These are phyloP conservation scores for Arthroderma sp. DNA, from an alignment of 2,329 filamentous ascomycete species.

Conservation along the genomic window DNA sequence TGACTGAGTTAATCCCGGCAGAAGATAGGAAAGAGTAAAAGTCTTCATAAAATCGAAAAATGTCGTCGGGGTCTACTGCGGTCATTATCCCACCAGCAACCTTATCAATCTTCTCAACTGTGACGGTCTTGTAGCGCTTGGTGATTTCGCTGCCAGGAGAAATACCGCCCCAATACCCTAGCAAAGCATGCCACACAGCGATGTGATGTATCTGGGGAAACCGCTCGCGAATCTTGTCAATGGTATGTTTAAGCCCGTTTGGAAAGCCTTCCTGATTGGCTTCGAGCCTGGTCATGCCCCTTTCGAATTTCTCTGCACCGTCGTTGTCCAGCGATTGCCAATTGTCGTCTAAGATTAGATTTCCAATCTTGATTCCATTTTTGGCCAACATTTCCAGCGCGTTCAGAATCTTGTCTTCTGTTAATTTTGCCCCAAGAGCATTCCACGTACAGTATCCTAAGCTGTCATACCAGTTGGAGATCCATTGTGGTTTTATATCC, in stretches of 20 bases:
- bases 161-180: slow-evolving; percentile 85
- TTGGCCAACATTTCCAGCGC: slow-evolving; percentile 60
- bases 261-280: slow-evolving; percentile 71
- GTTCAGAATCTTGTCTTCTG: slow-evolving; percentile 62
- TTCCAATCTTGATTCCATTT: slow-evolving; percentile 63
- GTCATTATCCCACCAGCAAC: slow-evolving; percentile 52
- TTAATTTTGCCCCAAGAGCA: slow-evolving; percentile 68
- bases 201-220: slow-evolving; percentile 67
- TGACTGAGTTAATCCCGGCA: slow-evolving; percentile 71
- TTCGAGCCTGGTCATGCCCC: slow-evolving; percentile 69
- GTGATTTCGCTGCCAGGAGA: slow-evolving; percentile 61
- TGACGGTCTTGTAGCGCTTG: slow-evolving; percentile 59
- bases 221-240: slow-evolving; percentile 53
- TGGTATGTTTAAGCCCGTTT: slow-evolving; percentile 57
- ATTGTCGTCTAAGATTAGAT: slow-evolving; percentile 90
- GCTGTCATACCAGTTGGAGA: slow-evolving; percentile 82
- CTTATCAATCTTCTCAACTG: slow-evolving; percentile 42
- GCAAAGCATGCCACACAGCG: slow-evolving; percentile 84
- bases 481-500: slow-evolving; percentile 47
- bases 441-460: slow-evolving; percentile 98
- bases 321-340: slow-evolving; percentile 67
- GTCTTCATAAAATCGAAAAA: slow-evolving; percentile 68
- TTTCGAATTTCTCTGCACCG: slow-evolving; percentile 38
- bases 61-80: slow-evolving; percentile 61
- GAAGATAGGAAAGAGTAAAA: slow-evolving; percentile 72